A percentile compares a stretch with the other conserved stretches of the same genome.
Evolutionary conservation across 306 rosid species (phyloP).

Genomic region (Cucumis cinereus): DNA sequence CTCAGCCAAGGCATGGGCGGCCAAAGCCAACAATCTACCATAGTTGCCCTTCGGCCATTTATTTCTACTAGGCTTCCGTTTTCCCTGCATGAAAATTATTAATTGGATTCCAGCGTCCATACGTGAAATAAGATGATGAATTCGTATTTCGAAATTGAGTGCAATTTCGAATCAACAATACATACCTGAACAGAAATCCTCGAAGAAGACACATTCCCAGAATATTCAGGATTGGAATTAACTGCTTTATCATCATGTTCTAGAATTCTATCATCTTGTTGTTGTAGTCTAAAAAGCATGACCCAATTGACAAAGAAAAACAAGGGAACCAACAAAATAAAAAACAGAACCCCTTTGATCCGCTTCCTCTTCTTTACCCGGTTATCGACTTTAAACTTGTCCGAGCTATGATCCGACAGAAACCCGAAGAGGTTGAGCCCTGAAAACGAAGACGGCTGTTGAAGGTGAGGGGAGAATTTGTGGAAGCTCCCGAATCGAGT

Average conservation of each 20-base stretch:
- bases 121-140: neutral
- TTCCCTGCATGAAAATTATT: constrained; percentile 35
- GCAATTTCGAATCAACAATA: neutral
- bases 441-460: constrained; percentile 9
- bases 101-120: neutral
- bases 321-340: constrained; percentile 36
- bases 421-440: constrained; percentile 9
- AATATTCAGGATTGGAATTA: constrained; percentile 11
- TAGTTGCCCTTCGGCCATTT: constrained; percentile 46
- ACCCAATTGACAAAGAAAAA: constrained; percentile 55
- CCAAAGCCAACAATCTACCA: constrained; percentile 71
- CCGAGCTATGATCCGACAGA: constrained; percentile 9
- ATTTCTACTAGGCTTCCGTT: constrained; percentile 33
- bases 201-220: constrained; percentile 19
- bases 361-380: constrained; percentile 34
- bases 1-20: constrained; percentile 96
- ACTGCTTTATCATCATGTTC: constrained; percentile 17
- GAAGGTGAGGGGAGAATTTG: constrained; percentile 20
- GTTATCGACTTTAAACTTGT: constrained; percentile 10
- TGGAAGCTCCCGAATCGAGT: constrained; percentile 46
- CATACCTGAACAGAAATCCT: constrained; percentile 29
- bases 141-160: neutral
- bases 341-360: constrained; percentile 34
- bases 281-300: constrained; percentile 53
- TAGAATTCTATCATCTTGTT: constrained; percentile 27